Base-by-base conservation (phyloP, 257 asterid genomes). In the Fraxinus excelsior region DNA sequence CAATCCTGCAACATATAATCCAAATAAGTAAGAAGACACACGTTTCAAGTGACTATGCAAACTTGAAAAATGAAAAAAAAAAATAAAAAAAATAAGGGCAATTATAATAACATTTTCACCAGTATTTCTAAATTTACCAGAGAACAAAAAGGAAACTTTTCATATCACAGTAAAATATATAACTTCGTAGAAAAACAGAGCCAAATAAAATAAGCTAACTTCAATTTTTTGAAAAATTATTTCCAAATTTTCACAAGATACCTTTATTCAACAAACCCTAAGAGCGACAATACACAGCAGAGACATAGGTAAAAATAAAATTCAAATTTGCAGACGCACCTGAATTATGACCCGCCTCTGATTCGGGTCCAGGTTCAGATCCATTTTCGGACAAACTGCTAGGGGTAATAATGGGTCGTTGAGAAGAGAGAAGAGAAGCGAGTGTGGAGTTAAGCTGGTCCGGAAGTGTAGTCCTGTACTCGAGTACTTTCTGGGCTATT, bases 361-460 rank as follows among this genome's bases (percentile, higher is more conserved):
- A 29, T 37, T 72, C 82, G 34, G 82, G 75, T 65, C 44, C 79
- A 49, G 73, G 71, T 72, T 72, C 81, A 19, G 82, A 72, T 9
- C 78, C 80, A 51, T 72, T 35, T n/a, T 29, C 71, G 14, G 67
- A 21, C 14, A 69, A 70, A 60, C 16, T 72, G 70, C 64, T 78
- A 3, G 9, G 51, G 10, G 76, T 34, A 44, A 76, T 9, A 60
- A 60, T 16, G 23, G 85, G 88, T 46, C 82, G 76, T 53, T 79
- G 85, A 65, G 88, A 28, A 9, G 72, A 85, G 40, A 86, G 77
- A 66, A 84, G 14, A 35, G 90, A 75, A 29, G 81, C 60, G 40
- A 82, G 74, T 13, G 80, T 49, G 74, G 80, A 73, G 70, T 80
- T 80, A 79, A 84, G 87, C 81, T 82, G 80, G 67, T 74, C 80